Conservation (phyloP, 345 rosid species). For the Ceriops tagal region DNA sequence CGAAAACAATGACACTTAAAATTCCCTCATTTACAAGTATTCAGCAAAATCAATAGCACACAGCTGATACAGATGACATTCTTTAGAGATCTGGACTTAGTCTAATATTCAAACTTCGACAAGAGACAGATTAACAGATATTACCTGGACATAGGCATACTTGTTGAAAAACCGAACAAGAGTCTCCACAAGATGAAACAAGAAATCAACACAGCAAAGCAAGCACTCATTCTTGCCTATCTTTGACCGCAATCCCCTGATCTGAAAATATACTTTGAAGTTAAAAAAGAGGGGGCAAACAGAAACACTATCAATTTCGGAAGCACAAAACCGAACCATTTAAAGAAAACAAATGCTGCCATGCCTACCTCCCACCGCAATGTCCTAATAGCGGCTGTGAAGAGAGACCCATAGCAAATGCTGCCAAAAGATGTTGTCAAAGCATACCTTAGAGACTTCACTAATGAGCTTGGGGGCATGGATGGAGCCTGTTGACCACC, state of each 20-base stretch:
- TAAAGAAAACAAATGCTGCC: constrained; percentile 10
- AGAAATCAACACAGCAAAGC: constrained; percentile 89
- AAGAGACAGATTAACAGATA: constrained; percentile 6
- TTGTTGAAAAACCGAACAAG: constrained; percentile 97
- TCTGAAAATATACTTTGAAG: constrained; percentile 38
- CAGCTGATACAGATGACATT: not conserved
- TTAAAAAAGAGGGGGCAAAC: constrained; percentile 10
- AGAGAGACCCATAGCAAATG: constrained; percentile 95
- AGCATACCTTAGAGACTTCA: constrained; percentile 67
- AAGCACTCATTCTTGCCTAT: constrained; percentile 92
- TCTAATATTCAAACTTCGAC: not conserved
- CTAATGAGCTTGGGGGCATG: constrained; percentile 71
- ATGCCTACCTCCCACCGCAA: constrained; percentile 87
- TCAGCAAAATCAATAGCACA: not conserved
- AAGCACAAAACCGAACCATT: constrained; percentile 7
- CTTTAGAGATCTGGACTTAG: not conserved
- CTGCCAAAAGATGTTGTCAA: constrained; percentile 93
- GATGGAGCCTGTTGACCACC: constrained; percentile 70
- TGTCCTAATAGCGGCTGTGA: constrained; percentile 93
- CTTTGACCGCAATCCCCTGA: constrained; percentile 92
- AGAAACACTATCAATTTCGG: constrained; percentile 3
- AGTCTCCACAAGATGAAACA: constrained; percentile 91
- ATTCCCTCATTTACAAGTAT: too few species aligned
- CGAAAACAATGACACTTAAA: too few species aligned
- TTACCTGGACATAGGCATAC: constrained; percentile 95